Evolutionary conservation across 345 rosid species (phyloP).

Genomic region (Bruguiera parviflora): DNA sequence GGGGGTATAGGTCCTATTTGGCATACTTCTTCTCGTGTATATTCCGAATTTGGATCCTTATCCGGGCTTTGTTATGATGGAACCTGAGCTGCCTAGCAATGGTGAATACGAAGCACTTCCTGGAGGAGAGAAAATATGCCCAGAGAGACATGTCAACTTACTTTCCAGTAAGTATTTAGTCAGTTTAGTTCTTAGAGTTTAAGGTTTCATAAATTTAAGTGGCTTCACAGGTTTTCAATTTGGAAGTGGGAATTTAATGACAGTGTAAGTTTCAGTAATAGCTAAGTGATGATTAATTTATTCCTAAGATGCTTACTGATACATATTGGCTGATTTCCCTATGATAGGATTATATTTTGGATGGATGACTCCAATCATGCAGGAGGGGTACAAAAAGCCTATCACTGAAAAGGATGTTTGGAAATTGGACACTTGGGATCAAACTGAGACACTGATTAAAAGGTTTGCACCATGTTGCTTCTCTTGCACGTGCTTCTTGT

Average conservation of each 20-base stretch:
- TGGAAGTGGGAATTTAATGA: not conserved
- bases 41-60: conserved; percentile 30
- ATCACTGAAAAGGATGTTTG: conserved; percentile 92
- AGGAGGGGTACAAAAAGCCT: conserved; percentile 73
- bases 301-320: conserved; percentile 1
- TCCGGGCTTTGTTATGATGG: conserved; percentile 23
- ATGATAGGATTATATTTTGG: conserved; percentile 38
- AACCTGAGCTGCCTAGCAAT: conserved; percentile 17
- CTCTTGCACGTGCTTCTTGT: conserved; percentile 1
- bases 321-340: not conserved
- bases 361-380: conserved; percentile 92
- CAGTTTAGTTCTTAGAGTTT: not conserved
- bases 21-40: conserved; percentile 23
- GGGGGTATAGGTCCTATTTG: conserved; percentile 24
- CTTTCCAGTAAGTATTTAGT: conserved; percentile 24
- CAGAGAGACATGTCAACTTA: conserved; percentile 29
- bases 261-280: not conserved
- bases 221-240: not conserved
- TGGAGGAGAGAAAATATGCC: conserved; percentile 28
- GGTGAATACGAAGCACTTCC: conserved; percentile 31
- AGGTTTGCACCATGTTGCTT: conserved; percentile 14
- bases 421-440: conserved; percentile 95
- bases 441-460: conserved; percentile 60
- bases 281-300: not conserved
- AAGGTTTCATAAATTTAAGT: not conserved